A percentile compares a stretch with the other conserved stretches of the same genome.
These are phyloP conservation scores for Penicillium samsonianum DNA, from an alignment of 495 filamentous ascomycete genomes.

Conservation along the genomic window DNA sequence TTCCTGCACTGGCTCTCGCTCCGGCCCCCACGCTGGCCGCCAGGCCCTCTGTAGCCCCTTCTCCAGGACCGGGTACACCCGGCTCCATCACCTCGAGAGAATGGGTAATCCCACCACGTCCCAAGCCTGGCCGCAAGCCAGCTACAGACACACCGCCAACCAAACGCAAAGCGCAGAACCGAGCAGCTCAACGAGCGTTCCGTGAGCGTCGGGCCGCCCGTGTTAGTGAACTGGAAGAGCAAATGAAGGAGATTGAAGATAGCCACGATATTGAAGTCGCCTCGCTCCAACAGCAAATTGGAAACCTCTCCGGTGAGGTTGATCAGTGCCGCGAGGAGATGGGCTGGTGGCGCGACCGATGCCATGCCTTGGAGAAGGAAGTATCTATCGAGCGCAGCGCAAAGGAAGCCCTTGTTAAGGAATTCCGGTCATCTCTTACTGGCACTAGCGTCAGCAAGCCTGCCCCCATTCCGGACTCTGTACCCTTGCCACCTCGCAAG, in stretches of 20 bases:
- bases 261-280: constrained; percentile 48
- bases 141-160: constrained; percentile 89
- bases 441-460: constrained; percentile 24
- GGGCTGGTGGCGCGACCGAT: constrained; percentile 51
- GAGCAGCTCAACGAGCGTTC: constrained; percentile 89
- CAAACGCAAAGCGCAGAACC: constrained; percentile 90
- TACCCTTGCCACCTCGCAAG: constrained; percentile 35
- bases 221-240: constrained; percentile 83
- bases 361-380: constrained; percentile 50
- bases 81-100: constrained; percentile 68
- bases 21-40: constrained; percentile 40
- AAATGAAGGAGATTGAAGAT: constrained; percentile 66
- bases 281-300: constrained; percentile 48
- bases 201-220: constrained; percentile 82
- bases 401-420: constrained; percentile 44
- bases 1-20: constrained; percentile 32
- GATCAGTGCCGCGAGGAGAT: constrained; percentile 51
- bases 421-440: constrained; percentile 40
- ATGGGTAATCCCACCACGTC: constrained; percentile 85
- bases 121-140: constrained; percentile 92
- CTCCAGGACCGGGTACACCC: constrained; percentile 45
- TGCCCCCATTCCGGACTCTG: constrained; percentile 30
- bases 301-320: constrained; percentile 52
- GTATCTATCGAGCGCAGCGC: constrained; percentile 46
- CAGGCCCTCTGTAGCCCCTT: constrained; percentile 41